Conservation (phyloP, 352 stramenopile species). For the Phytophthora niederhauseri region DNA sequence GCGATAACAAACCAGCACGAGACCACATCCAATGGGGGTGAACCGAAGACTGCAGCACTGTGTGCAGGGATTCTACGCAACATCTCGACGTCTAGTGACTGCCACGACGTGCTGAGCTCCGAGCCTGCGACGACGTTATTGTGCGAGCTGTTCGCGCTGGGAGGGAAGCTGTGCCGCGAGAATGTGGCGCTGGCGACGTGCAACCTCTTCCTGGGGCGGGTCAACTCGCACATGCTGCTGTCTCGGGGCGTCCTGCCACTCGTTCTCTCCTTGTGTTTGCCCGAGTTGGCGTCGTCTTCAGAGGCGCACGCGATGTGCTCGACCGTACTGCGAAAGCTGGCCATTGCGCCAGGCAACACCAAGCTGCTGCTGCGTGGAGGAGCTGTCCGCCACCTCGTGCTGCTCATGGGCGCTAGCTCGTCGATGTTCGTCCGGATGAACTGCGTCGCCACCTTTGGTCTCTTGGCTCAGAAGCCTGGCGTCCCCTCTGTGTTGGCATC, state of each 20-base stretch:
- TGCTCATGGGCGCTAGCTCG: constrained; percentile 46
- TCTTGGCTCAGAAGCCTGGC: constrained; percentile 53
- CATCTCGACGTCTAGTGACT: constrained; percentile 41
- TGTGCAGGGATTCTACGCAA: constrained; percentile 63
- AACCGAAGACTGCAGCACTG: constrained; percentile 29
- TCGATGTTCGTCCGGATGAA: constrained; percentile 65
- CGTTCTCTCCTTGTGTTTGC: constrained; percentile 58
- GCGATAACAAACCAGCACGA: constrained; percentile 19
- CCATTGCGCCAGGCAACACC: constrained; percentile 73
- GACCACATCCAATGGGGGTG: not conserved
- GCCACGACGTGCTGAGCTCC: constrained; percentile 47
- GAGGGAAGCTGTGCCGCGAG: constrained; percentile 44
- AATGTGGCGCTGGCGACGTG: constrained; percentile 62
- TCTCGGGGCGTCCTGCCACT: constrained; percentile 52
- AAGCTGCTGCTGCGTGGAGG: constrained; percentile 62
- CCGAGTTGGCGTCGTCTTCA: not conserved
- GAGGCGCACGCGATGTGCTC: constrained; percentile 54
- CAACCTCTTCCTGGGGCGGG: constrained; percentile 68
- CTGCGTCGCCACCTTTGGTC: constrained; percentile 71
- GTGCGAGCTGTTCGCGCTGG: constrained; percentile 52
- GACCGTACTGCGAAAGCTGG: constrained; percentile 67
- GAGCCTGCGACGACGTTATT: constrained; percentile 52
- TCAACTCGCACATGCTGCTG: constrained; percentile 68
- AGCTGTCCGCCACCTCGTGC: constrained; percentile 50
- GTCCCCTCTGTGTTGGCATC: constrained; percentile 53